A percentile compares a stretch with the other conserved stretches of the same genome.
These are phyloP conservation scores for Plasmodium sp. DNA, from an alignment of 169 alveolate species.

Conservation along the genomic window DNA sequence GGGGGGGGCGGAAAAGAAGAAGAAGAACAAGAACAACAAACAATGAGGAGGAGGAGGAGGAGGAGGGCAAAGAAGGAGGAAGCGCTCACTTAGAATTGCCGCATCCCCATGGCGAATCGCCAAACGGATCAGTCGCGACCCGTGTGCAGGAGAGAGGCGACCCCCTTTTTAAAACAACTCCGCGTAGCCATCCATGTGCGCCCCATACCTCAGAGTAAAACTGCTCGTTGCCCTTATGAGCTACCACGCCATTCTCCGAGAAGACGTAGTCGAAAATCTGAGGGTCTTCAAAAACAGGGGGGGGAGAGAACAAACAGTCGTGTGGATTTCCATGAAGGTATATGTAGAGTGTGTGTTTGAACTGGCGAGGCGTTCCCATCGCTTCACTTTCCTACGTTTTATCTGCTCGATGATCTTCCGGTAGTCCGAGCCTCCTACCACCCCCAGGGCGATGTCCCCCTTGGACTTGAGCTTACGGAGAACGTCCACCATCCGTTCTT, in stretches of 20 bases:
- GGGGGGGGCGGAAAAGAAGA: not conserved
- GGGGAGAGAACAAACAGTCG: not conserved
- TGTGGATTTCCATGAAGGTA: not conserved
- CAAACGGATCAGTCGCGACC: no score
- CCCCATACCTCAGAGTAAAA: conserved; percentile 75
- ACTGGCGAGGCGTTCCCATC: not conserved
- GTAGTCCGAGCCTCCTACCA: conserved; percentile 92
- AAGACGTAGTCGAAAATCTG: conserved; percentile 86
- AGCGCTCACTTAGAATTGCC: not conserved
- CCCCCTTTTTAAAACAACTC: not conserved
- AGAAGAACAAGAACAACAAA: not conserved
- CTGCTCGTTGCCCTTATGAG: conserved; percentile 87
- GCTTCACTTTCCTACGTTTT: conserved; percentile 59
- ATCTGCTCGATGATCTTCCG: conserved; percentile 85
- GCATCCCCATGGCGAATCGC: not conserved
- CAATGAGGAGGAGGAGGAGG: conserved; percentile 2
- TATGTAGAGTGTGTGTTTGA: not conserved
- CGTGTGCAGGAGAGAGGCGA: not conserved
- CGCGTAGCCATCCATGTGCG: not conserved
- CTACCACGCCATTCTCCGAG: conserved; percentile 94
- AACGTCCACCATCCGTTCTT: conserved; percentile 84
- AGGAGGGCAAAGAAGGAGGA: not conserved
- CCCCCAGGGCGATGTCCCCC: conserved; percentile 74
- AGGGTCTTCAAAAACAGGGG: conserved; percentile 19
- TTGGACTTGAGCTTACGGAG: conserved; percentile 74